phyloP scores from a whole-genome alignment of 1,139 yeast species.

The Geotrichum phurueaensis region DNA sequence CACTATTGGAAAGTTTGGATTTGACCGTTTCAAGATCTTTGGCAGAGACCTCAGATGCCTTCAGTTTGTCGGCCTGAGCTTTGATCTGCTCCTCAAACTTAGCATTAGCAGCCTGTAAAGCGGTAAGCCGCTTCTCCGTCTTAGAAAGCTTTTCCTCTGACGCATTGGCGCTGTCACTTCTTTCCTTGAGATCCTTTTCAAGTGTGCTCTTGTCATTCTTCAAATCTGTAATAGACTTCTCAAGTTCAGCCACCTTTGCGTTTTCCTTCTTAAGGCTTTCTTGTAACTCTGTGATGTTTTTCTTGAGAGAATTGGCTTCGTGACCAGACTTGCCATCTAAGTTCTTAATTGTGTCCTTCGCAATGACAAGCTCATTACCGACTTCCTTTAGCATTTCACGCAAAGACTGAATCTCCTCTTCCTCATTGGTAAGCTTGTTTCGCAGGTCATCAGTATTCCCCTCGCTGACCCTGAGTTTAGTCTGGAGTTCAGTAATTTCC shows the following conservation, averaged over 20 bases:
- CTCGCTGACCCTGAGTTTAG: background rate
- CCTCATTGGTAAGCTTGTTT: background rate
- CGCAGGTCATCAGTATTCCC: background rate
- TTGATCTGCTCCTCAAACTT: background rate
- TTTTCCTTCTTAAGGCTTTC: background rate
- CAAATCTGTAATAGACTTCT: background rate
- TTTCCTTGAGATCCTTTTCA: constrained; percentile 1
- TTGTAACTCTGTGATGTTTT: background rate
- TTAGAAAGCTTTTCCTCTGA: background rate
- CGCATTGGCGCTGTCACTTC: background rate
- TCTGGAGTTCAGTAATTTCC: background rate
- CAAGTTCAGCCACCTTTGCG: constrained; percentile 1
- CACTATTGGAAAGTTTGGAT: background rate
- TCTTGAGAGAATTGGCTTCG: background rate
- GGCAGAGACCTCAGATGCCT: background rate
- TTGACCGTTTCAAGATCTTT: background rate
- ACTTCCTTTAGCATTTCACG: constrained; percentile 15
- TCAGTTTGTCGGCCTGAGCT: background rate
- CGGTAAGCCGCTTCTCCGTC: constrained; percentile 2
- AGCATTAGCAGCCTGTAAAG: constrained; percentile 4
- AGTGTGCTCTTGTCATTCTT: background rate
- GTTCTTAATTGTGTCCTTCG: constrained; percentile 6
- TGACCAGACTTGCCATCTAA: background rate
- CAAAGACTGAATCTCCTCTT: constrained; percentile 9
- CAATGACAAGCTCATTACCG: constrained; percentile 12